Conservation (phyloP, 768 basidiomycete genomes). For the Rhizopogon rudus region DNA sequence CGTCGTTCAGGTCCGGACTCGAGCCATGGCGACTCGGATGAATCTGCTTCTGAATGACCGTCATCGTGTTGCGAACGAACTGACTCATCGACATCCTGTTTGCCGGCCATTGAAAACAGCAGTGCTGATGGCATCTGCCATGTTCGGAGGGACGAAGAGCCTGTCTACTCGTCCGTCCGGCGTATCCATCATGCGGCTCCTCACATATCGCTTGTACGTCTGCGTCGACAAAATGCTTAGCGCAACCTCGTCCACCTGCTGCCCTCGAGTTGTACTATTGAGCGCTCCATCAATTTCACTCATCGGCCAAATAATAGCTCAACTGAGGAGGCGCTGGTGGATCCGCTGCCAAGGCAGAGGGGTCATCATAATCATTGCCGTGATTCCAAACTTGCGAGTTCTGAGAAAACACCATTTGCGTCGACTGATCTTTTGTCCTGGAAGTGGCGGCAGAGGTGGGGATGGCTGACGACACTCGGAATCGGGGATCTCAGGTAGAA, state of each 20-base stretch:
- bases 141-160: constrained; percentile 86
- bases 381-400: constrained; percentile 35
- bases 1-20: constrained; percentile 56
- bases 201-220: constrained; percentile 86
- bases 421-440: constrained; percentile 25
- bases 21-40: constrained; percentile 53
- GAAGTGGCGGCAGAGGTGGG: constrained; percentile 39
- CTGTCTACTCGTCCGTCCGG: constrained; percentile 76
- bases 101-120: constrained; percentile 82
- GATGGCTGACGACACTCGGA: constrained; percentile 41
- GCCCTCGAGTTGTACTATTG: constrained; percentile 78
- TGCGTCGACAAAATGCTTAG: constrained; percentile 89
- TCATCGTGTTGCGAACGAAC: constrained; percentile 89
- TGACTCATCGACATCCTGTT: constrained; percentile 88
- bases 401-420: constrained; percentile 46
- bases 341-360: constrained; percentile 82
- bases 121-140: constrained; percentile 88
- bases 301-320: constrained; percentile 88
- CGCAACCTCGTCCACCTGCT: constrained; percentile 87
- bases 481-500: constrained; percentile 73
- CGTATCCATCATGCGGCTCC: constrained; percentile 77
- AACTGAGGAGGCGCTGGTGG: constrained; percentile 70
- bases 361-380: constrained; percentile 38
- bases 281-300: constrained; percentile 72
- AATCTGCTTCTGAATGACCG: constrained; percentile 76